phyloP scores from a whole-genome alignment of 139 green algal genomes.

The Chloropicon primus region DNA sequence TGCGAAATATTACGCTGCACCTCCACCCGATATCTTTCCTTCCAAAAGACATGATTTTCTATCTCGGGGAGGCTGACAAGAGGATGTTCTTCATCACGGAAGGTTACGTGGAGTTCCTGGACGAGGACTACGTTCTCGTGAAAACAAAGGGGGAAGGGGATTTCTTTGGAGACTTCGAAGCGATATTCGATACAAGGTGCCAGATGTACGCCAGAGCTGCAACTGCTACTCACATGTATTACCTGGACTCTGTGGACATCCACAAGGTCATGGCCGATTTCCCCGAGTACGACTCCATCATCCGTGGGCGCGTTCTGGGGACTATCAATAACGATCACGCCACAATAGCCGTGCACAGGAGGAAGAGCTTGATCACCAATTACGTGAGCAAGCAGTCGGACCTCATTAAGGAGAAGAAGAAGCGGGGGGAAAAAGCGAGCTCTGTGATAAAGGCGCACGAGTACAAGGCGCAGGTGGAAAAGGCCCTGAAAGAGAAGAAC shows the following conservation, averaged over 20 bases:
- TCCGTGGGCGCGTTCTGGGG: not conserved
- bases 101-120: not conserved
- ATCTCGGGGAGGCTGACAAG: not conserved
- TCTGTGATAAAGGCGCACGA: not conserved
- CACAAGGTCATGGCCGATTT: not conserved
- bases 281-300: not conserved
- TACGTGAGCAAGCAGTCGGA: too few species aligned
- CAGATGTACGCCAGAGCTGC: not conserved
- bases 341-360: not conserved
- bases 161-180: not conserved
- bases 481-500: not conserved
- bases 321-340: not conserved
- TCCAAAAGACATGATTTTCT: not conserved
- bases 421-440: not conserved
- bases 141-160: not conserved
- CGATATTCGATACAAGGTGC: not conserved
- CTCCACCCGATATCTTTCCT: not conserved
- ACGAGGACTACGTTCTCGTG: not conserved
- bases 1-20: not conserved
- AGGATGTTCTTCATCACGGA: not conserved
- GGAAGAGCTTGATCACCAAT: not conserved
- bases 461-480: not conserved
- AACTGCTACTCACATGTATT: not conserved
- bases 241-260: not conserved
- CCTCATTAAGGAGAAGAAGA: not conserved